phyloP scores from a whole-genome alignment of 2,329 filamentous ascomycete genomes.

The Cordyceps farinosa region DNA sequence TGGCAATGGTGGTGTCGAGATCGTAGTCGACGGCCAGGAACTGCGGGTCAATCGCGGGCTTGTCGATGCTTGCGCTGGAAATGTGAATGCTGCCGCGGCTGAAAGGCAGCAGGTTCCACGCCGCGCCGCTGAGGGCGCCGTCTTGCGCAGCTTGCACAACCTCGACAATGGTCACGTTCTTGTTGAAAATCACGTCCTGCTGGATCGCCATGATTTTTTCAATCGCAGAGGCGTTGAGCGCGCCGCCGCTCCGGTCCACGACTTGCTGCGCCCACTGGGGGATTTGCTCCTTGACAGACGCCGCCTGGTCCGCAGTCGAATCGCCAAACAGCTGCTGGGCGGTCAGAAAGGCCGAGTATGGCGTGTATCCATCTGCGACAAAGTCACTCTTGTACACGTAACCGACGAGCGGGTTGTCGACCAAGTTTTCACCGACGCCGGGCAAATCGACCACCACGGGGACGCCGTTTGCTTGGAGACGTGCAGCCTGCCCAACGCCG shows the following conservation, averaged over 20 bases:
- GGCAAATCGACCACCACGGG: slow-evolving; percentile 41
- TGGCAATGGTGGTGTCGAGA: slow-evolving; percentile 26
- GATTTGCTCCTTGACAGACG: slow-evolving; percentile 26
- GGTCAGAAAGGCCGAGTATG: slow-evolving; percentile 34
- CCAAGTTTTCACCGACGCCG: slow-evolving; percentile 51
- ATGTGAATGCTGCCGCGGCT: slow-evolving; percentile 41
- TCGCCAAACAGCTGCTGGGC: slow-evolving; percentile 34
- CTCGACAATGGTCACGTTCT: slow-evolving; percentile 44
- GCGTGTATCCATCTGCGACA: slow-evolving; percentile 26
- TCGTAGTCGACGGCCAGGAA: slow-evolving; percentile 37
- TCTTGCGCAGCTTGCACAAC: slow-evolving; percentile 36
- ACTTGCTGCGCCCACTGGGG: slow-evolving; percentile 31
- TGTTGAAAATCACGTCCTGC: slow-evolving; percentile 45
- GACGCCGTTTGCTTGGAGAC: slow-evolving; percentile 42
- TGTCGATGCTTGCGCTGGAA: slow-evolving; percentile 29
- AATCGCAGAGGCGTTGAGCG: slow-evolving; percentile 30
- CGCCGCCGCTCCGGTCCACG: slow-evolving; percentile 26
- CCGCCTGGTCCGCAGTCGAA: slow-evolving; percentile 24
- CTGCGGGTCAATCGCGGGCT: slow-evolving; percentile 36
- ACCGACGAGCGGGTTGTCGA: slow-evolving; percentile 43
- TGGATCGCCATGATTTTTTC: slow-evolving; percentile 42
- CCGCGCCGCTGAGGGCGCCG: slow-evolving; percentile 33
- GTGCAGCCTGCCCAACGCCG: slow-evolving; percentile 45
- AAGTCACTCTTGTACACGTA: slow-evolving; percentile 26
- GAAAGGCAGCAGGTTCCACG: slow-evolving; percentile 38